Conservation (phyloP, 495 filamentous ascomycete genomes). For the Podospora pseudoanserina region DNA sequence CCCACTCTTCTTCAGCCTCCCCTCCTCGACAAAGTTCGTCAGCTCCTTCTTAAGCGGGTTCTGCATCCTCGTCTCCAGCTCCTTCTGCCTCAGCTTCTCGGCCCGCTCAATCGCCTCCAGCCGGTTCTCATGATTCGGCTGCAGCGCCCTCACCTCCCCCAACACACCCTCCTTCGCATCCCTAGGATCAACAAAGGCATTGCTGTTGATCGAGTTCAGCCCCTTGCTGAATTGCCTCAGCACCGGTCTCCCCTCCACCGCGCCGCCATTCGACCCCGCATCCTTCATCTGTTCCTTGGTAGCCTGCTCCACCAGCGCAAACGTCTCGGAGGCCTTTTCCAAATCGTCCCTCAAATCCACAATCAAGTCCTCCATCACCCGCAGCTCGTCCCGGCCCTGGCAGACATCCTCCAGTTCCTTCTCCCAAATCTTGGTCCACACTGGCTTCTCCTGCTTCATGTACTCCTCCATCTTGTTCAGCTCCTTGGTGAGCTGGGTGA, state of each 20-base stretch:
- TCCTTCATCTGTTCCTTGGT: constrained; percentile 92
- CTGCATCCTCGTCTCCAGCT: constrained; percentile 71
- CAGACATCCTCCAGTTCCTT: constrained; percentile 91
- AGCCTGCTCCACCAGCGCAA: constrained; percentile 91
- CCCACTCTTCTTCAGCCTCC: constrained; percentile 89
- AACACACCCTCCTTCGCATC: constrained; percentile 87
- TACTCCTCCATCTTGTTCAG: constrained; percentile 95
- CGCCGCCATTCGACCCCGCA: constrained; percentile 18
- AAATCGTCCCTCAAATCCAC: constrained; percentile 91
- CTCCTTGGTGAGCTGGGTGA: constrained; percentile 73
- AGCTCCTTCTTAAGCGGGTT: constrained; percentile 89
- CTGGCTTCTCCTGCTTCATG: constrained; percentile 82
- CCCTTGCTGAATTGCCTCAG: constrained; percentile 52
- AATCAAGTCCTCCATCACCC: constrained; percentile 88
- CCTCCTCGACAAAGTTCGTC: constrained; percentile 82
- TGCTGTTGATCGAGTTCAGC: constrained; percentile 56
- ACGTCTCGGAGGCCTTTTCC: constrained; percentile 88
- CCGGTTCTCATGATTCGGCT: constrained; percentile 89
- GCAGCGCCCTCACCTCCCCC: constrained; percentile 88
- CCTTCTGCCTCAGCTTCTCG: constrained; percentile 81
- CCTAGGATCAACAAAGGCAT: constrained; percentile 63
- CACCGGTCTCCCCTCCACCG: constrained; percentile 32
- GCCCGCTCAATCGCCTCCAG: constrained; percentile 94
- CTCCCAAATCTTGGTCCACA: constrained; percentile 99
- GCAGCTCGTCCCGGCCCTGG: constrained; percentile 88